A percentile compares a stretch with the other conserved stretches of the same genome.
phyloP scores from a whole-genome alignment of 179 eudicot genomes.

The Beta macrorhiza region DNA sequence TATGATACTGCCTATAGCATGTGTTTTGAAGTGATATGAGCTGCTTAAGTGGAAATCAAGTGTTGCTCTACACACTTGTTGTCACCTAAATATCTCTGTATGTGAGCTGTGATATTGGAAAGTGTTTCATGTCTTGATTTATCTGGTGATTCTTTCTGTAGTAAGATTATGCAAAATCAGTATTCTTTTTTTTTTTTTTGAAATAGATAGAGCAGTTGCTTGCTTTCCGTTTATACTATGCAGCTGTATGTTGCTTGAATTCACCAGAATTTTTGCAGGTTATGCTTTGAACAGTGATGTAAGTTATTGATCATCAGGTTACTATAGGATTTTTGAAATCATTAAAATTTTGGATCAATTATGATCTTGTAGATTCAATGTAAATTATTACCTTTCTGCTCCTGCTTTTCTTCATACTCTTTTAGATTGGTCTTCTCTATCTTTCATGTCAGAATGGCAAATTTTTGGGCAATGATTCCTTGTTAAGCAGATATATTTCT shows the following conservation, averaged over 20 bases:
- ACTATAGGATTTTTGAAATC: background rate
- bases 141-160: background rate
- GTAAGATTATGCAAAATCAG: background rate
- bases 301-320: background rate
- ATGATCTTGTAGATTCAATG: background rate
- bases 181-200: background rate
- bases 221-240: background rate
- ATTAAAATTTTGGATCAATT: background rate
- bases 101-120: background rate
- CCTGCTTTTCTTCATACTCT: background rate
- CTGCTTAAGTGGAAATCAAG: background rate
- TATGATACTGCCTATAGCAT: background rate
- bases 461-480: background rate
- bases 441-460: conserved; percentile 2
- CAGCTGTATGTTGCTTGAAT: background rate
- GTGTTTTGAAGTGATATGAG: too few species aligned
- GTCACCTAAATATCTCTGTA: background rate
- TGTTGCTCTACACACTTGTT: background rate
- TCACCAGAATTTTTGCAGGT: background rate
- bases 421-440: background rate
- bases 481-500: background rate
- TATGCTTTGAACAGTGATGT: background rate
- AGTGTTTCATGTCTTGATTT: background rate
- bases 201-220: background rate
- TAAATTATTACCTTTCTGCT: background rate